Percentiles rank a stretch among this genome's conserved stretches.
Evolutionary conservation across 768 basidiomycete species (phyloP).

Genomic region (Neoboletus magnificus): DNA sequence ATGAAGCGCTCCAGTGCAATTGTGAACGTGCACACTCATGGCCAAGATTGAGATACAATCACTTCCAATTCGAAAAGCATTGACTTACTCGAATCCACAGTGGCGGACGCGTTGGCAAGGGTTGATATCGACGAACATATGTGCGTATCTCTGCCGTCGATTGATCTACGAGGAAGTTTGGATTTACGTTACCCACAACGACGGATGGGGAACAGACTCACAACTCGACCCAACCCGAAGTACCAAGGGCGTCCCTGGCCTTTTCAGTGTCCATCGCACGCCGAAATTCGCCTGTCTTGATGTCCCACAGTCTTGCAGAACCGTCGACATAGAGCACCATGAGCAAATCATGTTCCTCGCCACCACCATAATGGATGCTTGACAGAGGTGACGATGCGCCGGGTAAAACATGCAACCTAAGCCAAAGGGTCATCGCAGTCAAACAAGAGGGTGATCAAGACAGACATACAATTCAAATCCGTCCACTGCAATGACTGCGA

Average conservation of each 20-base stretch:
- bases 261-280: slow-evolving; percentile 76
- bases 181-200: neutral
- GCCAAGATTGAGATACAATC: slow-evolving; percentile 22
- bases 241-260: slow-evolving; percentile 66
- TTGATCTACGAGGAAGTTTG: slow-evolving; percentile 12
- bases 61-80: slow-evolving; percentile 4
- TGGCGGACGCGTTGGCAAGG: slow-evolving; percentile 17
- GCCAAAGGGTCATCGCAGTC: neutral
- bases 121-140: slow-evolving; percentile 25
- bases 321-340: slow-evolving; percentile 73
- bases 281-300: slow-evolving; percentile 78
- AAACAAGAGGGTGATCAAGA: neutral
- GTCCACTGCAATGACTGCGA: slow-evolving; percentile 73
- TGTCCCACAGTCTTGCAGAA: slow-evolving; percentile 84
- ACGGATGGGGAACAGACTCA: slow-evolving; percentile 30
- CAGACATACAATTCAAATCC: slow-evolving; percentile 72
- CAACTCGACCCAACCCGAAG: slow-evolving; percentile 77
- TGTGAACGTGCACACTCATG: slow-evolving; percentile 45
- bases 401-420: slow-evolving; percentile 77
- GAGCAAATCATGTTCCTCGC: slow-evolving; percentile 52
- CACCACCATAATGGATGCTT: slow-evolving; percentile 57
- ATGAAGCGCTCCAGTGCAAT: slow-evolving; percentile 54
- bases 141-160: slow-evolving; percentile 27
- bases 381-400: slow-evolving; percentile 69
- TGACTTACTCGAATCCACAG: slow-evolving; percentile 24